Percentiles rank a stretch among this genome's conserved stretches.
Evolutionary conservation across 441 rosid genomes (phyloP).

Genomic region (Hura crepitans): DNA sequence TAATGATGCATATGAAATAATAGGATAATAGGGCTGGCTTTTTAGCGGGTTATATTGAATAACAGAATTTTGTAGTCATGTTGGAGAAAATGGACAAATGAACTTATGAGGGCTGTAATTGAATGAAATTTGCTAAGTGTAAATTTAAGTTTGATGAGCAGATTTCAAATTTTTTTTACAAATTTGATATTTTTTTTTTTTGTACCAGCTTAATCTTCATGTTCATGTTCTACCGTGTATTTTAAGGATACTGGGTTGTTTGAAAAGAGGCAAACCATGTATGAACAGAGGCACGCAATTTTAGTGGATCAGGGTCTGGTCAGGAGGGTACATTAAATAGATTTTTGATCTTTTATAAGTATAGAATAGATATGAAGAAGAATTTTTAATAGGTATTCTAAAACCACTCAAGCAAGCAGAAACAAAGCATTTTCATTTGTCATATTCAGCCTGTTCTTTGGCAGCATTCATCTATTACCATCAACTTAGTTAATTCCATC

Average conservation of each 20-base stretch:
- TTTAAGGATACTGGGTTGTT: background rate
- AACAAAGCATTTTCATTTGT: background rate
- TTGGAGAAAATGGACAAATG: background rate
- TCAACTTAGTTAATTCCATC: background rate
- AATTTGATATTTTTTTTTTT: no score
- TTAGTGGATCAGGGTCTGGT: background rate
- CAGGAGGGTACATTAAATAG: background rate
- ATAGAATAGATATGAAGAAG: background rate
- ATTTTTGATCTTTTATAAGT: background rate
- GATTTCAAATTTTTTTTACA: background rate
- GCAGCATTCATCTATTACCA: background rate
- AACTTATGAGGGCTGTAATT: background rate
- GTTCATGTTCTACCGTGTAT: slow-evolving; percentile 1
- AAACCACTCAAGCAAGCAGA: background rate
- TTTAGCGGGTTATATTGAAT: background rate
- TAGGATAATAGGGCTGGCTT: background rate
- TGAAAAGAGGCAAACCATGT: background rate
- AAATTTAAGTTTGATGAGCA: background rate
- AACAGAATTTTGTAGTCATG: background rate
- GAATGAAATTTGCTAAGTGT: background rate
- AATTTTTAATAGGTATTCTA: background rate
- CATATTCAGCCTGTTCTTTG: background rate
- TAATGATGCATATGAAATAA: background rate
- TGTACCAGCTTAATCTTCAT: no score
- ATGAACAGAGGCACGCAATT: background rate